A percentile compares a stretch with the other conserved stretches of the same genome.
Conservation (phyloP, 192 early-diverging fungal species). For the Backusella luteola region DNA sequence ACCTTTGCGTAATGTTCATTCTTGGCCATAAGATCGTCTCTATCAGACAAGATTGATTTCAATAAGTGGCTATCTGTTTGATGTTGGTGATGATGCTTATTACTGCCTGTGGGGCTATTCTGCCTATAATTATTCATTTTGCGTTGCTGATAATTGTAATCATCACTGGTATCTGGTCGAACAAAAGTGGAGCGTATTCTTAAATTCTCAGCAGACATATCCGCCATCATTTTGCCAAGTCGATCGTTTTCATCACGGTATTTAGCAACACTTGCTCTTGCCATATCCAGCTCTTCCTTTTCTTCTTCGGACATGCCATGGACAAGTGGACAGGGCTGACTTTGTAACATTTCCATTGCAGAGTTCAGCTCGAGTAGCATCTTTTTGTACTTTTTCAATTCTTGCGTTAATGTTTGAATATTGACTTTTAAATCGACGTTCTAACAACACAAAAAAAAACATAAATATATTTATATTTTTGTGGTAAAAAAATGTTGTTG, state of each 20-base stretch:
- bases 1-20: conserved; percentile 3
- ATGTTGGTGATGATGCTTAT: background rate
- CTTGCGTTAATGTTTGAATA: conserved; percentile 41
- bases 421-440: conserved; percentile 51
- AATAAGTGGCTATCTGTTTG: conserved; percentile 10
- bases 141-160: background rate
- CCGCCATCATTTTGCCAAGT: conserved; percentile 19
- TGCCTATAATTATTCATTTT: background rate
- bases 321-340: conserved; percentile 34
- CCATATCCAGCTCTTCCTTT: conserved; percentile 32
- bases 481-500: too few relatives aligned
- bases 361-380: conserved; percentile 42
- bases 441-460: conserved; percentile 21
- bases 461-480: background rate
- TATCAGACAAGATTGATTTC: conserved; percentile 21
- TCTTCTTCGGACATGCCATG: conserved; percentile 46
- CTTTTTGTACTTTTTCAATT: conserved; percentile 48
- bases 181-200: background rate
- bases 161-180: background rate
- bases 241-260: conserved; percentile 30
- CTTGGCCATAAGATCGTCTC: conserved; percentile 4
- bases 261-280: conserved; percentile 15
- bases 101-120: background rate
- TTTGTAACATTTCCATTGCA: conserved; percentile 46
- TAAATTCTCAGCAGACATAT: conserved; percentile 22